phyloP scores from a whole-genome alignment of 2,329 filamentous ascomycete genomes.

The Thermoascus crustaceus region DNA sequence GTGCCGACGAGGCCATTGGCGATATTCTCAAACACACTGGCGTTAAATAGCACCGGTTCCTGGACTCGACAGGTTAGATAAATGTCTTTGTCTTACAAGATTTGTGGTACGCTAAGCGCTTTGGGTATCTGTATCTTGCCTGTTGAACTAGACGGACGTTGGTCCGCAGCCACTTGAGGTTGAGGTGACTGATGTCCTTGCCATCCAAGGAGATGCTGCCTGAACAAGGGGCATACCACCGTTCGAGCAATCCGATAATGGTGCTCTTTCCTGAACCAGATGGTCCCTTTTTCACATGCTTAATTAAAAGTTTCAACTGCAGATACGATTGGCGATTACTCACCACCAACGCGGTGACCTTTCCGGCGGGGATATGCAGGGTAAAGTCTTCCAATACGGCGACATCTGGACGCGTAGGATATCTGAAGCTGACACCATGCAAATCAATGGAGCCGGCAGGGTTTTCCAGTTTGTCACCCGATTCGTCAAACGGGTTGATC shows the following conservation, averaged over 20 bases:
- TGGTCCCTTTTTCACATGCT: no score
- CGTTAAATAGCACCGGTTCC: constrained; percentile 75
- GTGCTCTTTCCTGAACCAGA: constrained; percentile 82
- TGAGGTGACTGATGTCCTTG: constrained; percentile 27
- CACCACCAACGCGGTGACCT: constrained; percentile 69
- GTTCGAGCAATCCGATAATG: constrained; percentile 74
- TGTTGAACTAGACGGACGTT: constrained; percentile 19
- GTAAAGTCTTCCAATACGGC: constrained; percentile 37
- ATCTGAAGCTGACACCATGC: constrained; percentile 38
- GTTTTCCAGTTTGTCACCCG: constrained; percentile 16
- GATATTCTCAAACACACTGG: constrained; percentile 77
- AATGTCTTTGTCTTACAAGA: no score
- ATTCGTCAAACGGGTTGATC: constrained; percentile 28
- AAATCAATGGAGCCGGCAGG: constrained; percentile 30
- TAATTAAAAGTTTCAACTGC: no score
- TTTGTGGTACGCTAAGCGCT: no score
- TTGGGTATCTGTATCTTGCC: constrained; percentile 6
- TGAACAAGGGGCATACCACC: constrained; percentile 53
- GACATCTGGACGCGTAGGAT: constrained; percentile 39
- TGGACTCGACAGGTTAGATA: no score
- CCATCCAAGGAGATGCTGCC: constrained; percentile 33
- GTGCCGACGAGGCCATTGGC: constrained; percentile 54
- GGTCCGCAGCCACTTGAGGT: constrained; percentile 18
- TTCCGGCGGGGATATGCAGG: constrained; percentile 48
- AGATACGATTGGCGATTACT: no score